Conservation (phyloP, 805 yeast genomes). For the Barnettozyma wickerhamii region DNA sequence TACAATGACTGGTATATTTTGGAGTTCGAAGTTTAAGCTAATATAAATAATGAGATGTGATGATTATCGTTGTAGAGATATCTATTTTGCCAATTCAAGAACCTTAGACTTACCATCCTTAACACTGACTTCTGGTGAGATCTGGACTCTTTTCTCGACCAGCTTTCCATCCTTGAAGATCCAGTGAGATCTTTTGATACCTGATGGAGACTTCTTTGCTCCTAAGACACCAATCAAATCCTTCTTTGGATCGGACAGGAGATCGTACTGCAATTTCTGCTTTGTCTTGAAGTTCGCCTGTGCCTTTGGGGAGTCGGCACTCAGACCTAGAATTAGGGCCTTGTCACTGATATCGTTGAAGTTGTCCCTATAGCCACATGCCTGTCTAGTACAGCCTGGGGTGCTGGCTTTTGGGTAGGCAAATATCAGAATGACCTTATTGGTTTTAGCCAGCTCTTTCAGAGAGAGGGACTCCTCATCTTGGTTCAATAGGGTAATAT, state of each 20-base stretch:
- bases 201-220: conserved; percentile 74
- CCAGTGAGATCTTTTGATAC: conserved; percentile 89
- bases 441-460: conserved; percentile 34
- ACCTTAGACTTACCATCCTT: conserved; percentile 56
- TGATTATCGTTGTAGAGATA: neutral
- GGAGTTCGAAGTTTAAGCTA: conserved; percentile 24
- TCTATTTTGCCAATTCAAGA: conserved; percentile 31
- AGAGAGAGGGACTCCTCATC: conserved; percentile 59
- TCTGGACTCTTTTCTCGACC: conserved; percentile 33
- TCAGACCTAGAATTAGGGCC: conserved; percentile 70
- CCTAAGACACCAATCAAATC: conserved; percentile 71
- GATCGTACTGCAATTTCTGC: conserved; percentile 66
- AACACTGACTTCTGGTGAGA: conserved; percentile 54
- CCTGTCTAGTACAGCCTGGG: conserved; percentile 96
- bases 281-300: conserved; percentile 74
- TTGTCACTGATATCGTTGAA: conserved; percentile 48
- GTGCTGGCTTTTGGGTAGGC: conserved; percentile 93
- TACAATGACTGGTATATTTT: conserved; percentile 26
- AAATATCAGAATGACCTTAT: conserved; percentile 49
- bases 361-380: conserved; percentile 77
- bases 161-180: conserved; percentile 76
- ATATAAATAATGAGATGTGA: too few species aligned
- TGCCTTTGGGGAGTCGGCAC: conserved; percentile 76
- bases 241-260: conserved; percentile 72
- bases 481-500: conserved; percentile 59